Evolutionary conservation across 371 early-diverging fungal species (phyloP), one percentile per base, ranked within the genome.

Genomic region (Neoconidiobolus thromboides): DNA sequence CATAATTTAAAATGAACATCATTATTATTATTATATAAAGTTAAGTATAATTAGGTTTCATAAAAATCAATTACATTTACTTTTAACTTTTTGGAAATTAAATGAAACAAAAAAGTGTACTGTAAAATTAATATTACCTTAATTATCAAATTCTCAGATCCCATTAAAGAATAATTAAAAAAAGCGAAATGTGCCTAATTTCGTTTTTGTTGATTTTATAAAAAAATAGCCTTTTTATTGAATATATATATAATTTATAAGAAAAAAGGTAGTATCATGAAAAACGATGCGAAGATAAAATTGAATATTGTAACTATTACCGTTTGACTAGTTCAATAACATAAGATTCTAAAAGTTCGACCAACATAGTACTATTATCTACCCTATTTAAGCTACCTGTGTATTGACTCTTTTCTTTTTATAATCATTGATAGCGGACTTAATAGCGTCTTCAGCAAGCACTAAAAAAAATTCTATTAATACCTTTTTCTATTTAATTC

Each of bases 371-470:
- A 6, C 14, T 12, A 10, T 43, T 43, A 42, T 7, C 41, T 2
- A 2, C 2, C n/a, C 10, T 7, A 43, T n/a, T 57, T 44, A 57
- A 12, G n/a, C 55, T 5, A 6, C 36, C 47, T 57, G 57, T 43
- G n/a, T 57, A 4, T 43, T 44, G 14, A 14, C 26, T 10, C 80
- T 77, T 70, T 83, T 85, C 66, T 70, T 81, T 62, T 82, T 72
- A 60, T 83, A 97, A 74, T 98, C 93, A 60, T 81, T 85, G 58
- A 98, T 86, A 39, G 98, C 99, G 15, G 89, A 84, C 72, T 93
- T 95, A 68, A 98, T 95, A 55, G 99, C 99, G 72, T 98, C 99
- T 70, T 98, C 99, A 43, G 99, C 99, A 44, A 98, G 80, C 96
- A 98, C 87, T 85, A 69, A 36, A 44, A 63, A 48, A 6, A 55